Base-by-base conservation (phyloP, 139 green algal genomes). In the Coelastrella sp. region DNA sequence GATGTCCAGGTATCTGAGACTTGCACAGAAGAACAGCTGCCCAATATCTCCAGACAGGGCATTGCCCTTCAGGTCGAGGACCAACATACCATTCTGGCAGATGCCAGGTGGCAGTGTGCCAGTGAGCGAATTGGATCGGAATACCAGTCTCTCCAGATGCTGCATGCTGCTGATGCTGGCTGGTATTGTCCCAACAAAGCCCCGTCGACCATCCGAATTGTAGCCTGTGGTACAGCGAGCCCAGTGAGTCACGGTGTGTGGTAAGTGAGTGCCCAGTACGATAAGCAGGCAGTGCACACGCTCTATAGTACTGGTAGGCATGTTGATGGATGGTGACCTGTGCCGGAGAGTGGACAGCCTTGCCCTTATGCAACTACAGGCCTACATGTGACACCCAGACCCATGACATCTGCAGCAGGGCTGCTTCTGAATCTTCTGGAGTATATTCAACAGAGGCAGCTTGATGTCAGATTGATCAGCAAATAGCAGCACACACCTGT, bases 21-120 rank as follows among this genome's bases (percentile, higher is more conserved):
- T 4, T 25, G 50, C 50, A 68, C 81, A 86, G 11, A 45, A 15
- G 30, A 27, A 19, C 4, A 85, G 30, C 21, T 27, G 5, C 34
- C 8, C 2, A 5, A 51, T 21, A 19, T 21, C 13, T 1, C 81
- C 81, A 0, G 2, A 4, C 37, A 86, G 51, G 6, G 4, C 8
- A 37, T 86, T 86, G 23, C 11, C 21, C 4, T 50, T 67, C 68
- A 86, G 23, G 19, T 86, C 71, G 5, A 86, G 27, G 25, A 86
- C 53, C 15, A 2, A 32, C 50, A 86, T 81, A n/a, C 7, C 19
- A 30, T 9, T 9, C 11, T 11, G 17, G 53, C 81, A 86, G 23
- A 86, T 40, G 32, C 53, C 13, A 32, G 9, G 11, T 0, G 81
- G 81, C 5, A 86, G 50, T 5, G 25, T 50, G 1, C 81, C 81